These are phyloP conservation scores for Candida sphagnicola DNA, from an alignment of 805 yeast species.

Conservation along the genomic window DNA sequence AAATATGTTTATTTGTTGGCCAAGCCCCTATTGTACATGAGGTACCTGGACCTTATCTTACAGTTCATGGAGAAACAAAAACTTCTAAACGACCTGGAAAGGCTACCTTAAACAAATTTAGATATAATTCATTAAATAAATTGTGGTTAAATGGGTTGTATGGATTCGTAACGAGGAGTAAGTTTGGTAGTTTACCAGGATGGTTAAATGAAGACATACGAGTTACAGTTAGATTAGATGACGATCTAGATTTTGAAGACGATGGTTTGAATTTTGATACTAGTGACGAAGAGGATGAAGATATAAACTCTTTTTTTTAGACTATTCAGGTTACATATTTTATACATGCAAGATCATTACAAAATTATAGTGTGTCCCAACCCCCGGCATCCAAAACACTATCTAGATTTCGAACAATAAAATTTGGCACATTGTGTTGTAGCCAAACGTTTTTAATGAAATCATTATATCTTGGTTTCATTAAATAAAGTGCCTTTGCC, in stretches of 20 bases:
- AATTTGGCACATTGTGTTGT: conserved; percentile 71
- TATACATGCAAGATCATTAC: neutral
- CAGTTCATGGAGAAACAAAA: conserved; percentile 73
- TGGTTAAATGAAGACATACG: conserved; percentile 13
- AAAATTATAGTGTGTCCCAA: conserved; percentile 78
- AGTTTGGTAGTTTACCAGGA: conserved; percentile 22
- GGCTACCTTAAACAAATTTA: conserved; percentile 48
- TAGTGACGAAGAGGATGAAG: neutral
- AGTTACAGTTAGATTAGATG: too few relatives aligned
- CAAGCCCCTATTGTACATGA: conserved; percentile 22
- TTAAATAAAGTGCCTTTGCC: conserved; percentile 68
- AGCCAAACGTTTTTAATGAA: conserved; percentile 70
- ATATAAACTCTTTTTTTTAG: neutral
- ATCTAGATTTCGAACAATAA: conserved; percentile 76
- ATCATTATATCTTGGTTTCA: conserved; percentile 58
- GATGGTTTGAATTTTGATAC: neutral
- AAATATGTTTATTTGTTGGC: conserved; percentile 22
- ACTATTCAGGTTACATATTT: neutral
- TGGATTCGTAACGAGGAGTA: conserved; percentile 38
- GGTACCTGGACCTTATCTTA: conserved; percentile 66
- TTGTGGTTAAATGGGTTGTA: conserved; percentile 58
- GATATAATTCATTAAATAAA: conserved; percentile 55
- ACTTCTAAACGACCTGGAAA: conserved; percentile 51
- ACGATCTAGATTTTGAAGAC: conserved; percentile 3
- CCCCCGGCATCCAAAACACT: conserved; percentile 85